A percentile compares a stretch with the other conserved stretches of the same genome.
These are phyloP conservation scores for Coemansia sp. DNA, from an alignment of 192 early-diverging fungal species.

Conservation along the genomic window DNA sequence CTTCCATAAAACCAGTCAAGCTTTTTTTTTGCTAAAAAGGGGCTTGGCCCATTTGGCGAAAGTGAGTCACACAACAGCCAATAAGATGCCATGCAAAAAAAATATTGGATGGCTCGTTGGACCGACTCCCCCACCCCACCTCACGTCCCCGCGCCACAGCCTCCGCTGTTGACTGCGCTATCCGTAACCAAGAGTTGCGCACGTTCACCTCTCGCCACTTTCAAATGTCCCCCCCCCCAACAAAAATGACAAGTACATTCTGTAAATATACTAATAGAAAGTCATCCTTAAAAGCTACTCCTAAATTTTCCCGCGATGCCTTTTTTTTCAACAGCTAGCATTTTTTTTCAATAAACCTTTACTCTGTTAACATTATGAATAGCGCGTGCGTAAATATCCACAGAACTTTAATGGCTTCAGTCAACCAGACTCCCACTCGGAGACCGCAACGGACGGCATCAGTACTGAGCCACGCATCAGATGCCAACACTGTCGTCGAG, in stretches of 20 bases:
- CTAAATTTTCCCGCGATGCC: too few relatives aligned
- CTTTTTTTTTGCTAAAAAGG: background rate
- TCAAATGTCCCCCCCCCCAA: background rate
- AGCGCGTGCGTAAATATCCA: background rate
- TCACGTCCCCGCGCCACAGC: background rate
- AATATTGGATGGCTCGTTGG: background rate
- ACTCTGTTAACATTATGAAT: background rate
- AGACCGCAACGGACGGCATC: constrained; percentile 12
- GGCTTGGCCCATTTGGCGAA: background rate
- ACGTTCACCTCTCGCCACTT: background rate
- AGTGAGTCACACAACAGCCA: constrained; percentile 1
- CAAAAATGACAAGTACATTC: background rate
- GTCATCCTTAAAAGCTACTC: too few relatives aligned
- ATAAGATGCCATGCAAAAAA: background rate
- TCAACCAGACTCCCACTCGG: background rate
- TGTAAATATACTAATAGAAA: background rate
- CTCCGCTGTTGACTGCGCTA: background rate
- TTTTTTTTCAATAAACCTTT: background rate
- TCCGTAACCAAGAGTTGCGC: background rate
- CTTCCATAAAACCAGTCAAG: background rate
- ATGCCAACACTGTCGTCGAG: constrained; percentile 19
- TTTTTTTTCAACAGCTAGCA: background rate
- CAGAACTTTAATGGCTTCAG: background rate
- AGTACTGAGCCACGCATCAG: background rate
- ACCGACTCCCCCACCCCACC: background rate